These are phyloP conservation scores for Tulasnella sp. DNA, from an alignment of 768 basidiomycete genomes.

Conservation along the genomic window DNA sequence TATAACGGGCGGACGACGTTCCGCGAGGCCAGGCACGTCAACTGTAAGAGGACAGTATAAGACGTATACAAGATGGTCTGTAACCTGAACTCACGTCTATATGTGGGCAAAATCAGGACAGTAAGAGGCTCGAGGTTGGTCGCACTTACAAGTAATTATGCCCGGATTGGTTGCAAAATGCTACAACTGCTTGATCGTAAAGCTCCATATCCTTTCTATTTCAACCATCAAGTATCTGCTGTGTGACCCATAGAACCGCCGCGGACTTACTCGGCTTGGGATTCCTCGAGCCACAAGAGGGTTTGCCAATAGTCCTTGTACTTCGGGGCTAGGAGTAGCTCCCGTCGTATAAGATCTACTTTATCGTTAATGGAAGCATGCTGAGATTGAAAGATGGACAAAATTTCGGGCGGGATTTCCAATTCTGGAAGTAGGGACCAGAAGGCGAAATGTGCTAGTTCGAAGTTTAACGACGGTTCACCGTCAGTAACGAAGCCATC, in stretches of 20 bases:
- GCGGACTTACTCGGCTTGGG: not conserved
- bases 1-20: slow-evolving; percentile 61
- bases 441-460: slow-evolving; percentile 40
- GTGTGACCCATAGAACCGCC: not conserved
- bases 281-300: slow-evolving; percentile 56
- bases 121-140: no score
- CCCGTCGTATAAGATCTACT: not conserved
- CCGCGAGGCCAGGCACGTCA: slow-evolving; percentile 58
- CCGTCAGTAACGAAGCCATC: slow-evolving; percentile 45
- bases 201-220: slow-evolving; percentile 41
- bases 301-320: slow-evolving; percentile 53
- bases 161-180: slow-evolving; percentile 40
- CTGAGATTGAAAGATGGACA: not conserved
- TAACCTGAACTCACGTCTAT: not conserved
- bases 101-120: no score
- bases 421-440: slow-evolving; percentile 48
- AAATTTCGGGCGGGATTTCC: slow-evolving; percentile 43
- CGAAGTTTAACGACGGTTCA: slow-evolving; percentile 46
- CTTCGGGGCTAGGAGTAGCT: slow-evolving; percentile 37
- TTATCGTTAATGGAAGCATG: not conserved
- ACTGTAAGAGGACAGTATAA: slow-evolving; percentile 45
- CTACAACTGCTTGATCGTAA: slow-evolving; percentile 43
- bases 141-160: slow-evolving; percentile 22
- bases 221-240: not conserved
- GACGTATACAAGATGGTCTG: not conserved